These are phyloP conservation scores for Rhamnella rubrinervis DNA, from an alignment of 331 rosid species.

Conservation along the genomic window DNA sequence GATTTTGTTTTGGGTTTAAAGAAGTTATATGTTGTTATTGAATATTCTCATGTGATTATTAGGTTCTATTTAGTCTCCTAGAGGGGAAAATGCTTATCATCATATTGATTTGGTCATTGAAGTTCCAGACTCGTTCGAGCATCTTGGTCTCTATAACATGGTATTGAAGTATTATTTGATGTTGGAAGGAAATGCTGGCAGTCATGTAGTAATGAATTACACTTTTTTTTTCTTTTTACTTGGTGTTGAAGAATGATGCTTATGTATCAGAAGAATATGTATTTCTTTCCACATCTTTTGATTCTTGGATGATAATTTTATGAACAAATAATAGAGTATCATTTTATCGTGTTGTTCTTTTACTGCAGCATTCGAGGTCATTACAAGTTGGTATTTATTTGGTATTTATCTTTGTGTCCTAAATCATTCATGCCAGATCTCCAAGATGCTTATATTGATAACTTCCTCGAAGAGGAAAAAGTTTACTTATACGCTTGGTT, in stretches of 20 bases:
- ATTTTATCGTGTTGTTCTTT: too few relatives aligned
- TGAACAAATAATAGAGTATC: too few relatives aligned
- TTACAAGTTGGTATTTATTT: too few relatives aligned
- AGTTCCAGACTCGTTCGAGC: slow-evolving; percentile 67
- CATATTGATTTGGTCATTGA: slow-evolving; percentile 50
- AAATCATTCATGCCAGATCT: too few relatives aligned
- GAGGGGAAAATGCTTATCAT: slow-evolving; percentile 42
- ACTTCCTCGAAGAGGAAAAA: too few relatives aligned
- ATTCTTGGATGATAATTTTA: too few relatives aligned
- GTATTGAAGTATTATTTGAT: slow-evolving; percentile 69
- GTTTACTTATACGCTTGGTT: too few relatives aligned
- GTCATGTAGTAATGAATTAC: slow-evolving; percentile 45
- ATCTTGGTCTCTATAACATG: slow-evolving; percentile 51
- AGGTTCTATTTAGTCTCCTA: slow-evolving; percentile 57
- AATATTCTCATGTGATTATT: slow-evolving; percentile 25
- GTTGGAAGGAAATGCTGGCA: slow-evolving; percentile 50
- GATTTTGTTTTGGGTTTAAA: slow-evolving; percentile 13
- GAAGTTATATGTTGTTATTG: slow-evolving; percentile 22
- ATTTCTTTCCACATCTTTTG: too few relatives aligned
- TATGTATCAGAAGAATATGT: not conserved
- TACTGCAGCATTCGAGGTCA: too few relatives aligned
- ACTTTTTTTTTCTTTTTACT: not conserved
- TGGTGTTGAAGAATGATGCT: too few relatives aligned
- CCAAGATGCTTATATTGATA: too few relatives aligned
- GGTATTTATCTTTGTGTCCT: too few relatives aligned